A percentile compares a stretch with the other conserved stretches of the same genome.
Evolutionary conservation across 345 rosid species (phyloP).

Genomic region (Eucalyptus camaldulensis): DNA sequence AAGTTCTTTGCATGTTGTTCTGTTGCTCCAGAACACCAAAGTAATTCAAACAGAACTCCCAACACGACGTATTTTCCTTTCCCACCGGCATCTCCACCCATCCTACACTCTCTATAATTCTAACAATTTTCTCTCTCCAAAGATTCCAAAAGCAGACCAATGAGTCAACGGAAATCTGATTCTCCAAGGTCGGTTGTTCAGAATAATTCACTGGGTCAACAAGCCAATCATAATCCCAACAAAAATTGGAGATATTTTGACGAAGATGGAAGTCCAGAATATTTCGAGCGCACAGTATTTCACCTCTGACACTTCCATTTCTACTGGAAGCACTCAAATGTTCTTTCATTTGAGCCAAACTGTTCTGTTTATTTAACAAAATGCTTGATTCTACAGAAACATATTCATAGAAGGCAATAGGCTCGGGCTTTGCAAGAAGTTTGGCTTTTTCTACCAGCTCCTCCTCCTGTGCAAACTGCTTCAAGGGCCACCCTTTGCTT

Average conservation of each 20-base stretch:
- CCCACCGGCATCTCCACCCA: background rate
- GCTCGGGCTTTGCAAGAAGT: slow-evolving; percentile 4
- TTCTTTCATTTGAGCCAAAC: slow-evolving; percentile 8
- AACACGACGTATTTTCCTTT: background rate
- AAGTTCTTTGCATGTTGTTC: background rate
- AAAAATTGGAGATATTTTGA: background rate
- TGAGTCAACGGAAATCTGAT: slow-evolving; percentile 11
- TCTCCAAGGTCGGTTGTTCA: background rate
- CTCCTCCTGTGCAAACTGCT: slow-evolving; percentile 13
- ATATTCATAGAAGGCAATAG: slow-evolving; percentile 8
- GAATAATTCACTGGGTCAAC: background rate
- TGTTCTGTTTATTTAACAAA: background rate
- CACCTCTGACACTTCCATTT: slow-evolving; percentile 12
- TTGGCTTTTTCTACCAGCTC: slow-evolving; percentile 23
- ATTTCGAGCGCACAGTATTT: slow-evolving; percentile 18
- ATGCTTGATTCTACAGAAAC: slow-evolving; percentile 14
- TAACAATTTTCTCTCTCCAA: slow-evolving; percentile 19
- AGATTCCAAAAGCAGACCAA: slow-evolving; percentile 29
- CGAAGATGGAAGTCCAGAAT: slow-evolving; percentile 23
- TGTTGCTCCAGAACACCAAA: slow-evolving; percentile 23
- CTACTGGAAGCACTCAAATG: slow-evolving; percentile 9
- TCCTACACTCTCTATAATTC: slow-evolving; percentile 4
- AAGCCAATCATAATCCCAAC: slow-evolving; percentile 10
- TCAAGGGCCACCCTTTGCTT: slow-evolving; percentile 35
- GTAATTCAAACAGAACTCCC: slow-evolving; percentile 33